Base-by-base conservation (phyloP, 1,139 yeast genomes). In the Sugiyamaella xylanicola region DNA sequence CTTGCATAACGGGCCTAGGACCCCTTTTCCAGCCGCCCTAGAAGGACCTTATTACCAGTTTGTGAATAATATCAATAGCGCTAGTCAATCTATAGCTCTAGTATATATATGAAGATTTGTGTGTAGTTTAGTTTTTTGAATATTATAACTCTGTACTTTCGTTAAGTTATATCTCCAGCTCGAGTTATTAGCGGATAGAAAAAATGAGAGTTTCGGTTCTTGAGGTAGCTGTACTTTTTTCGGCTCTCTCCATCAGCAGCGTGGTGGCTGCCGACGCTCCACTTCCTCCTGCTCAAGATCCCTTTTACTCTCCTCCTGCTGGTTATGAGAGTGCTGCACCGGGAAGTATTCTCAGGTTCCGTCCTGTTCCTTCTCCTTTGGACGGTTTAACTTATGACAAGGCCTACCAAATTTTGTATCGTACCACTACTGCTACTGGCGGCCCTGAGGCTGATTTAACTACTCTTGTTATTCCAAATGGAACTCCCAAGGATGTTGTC, bases 381-480 rank as follows among this genome's bases (percentile, higher is more conserved):
- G 58, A 46, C 25, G 47, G 42, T 16, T 40, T 47, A 2, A 46
- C 51, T 13, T 49, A 63, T 39, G 51, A 55, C n/a, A 41, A 32
- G 2, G 67, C 71, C 3, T 61, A 56, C 51, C 72, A 70, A 56
- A 48, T 70, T 20, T 55, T 62, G 37, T 63, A 55, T 51, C 62
- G 68, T 15, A 61, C 69, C 11, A 59, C 63, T 25, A 64, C 67
- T 51, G 58, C 68, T 8, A 52, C 56, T 42, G 70, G 65, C 35
- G 55, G 57, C 13, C 60, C 72, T 17, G 57, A 63, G 4, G 61
- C 63, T 1, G 64, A 65, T 15, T 63, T 67, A 16, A 68, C 71
- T 9, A 67, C 71, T 1, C 55, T 68, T 11, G 54, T 68, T 42
- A 59, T 62, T 21, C 72, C 72, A 4, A 42, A 48, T 9, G 51